A percentile compares a stretch with the other conserved stretches of the same genome.
Evolutionary conservation across 2,329 filamentous ascomycete genomes (phyloP).

Genomic region (Colletotrichum noveboracense): DNA sequence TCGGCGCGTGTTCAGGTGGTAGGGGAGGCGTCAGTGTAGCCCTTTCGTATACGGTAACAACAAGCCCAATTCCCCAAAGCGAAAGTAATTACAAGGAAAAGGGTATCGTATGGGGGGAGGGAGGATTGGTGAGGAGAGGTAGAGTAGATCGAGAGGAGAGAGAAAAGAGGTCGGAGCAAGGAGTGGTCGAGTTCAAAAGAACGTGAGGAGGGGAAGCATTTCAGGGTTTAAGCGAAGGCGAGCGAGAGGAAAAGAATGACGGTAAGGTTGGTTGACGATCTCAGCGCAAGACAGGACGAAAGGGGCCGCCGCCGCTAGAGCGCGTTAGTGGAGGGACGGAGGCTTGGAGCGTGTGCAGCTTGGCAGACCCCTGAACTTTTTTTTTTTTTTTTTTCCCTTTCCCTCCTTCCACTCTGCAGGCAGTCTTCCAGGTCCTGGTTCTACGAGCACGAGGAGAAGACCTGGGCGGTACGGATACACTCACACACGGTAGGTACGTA

Average conservation of each 20-base stretch:
- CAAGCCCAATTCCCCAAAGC: conserved; percentile 6
- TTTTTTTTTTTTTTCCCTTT: conserved; percentile 2
- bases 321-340: conserved; percentile 14
- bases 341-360: conserved; percentile 3
- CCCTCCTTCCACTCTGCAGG: not conserved
- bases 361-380: conserved; percentile 10
- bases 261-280: conserved; percentile 12
- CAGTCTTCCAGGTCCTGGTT: not conserved
- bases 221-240: conserved; percentile 20
- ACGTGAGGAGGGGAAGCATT: conserved; percentile 18
- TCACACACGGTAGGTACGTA: not conserved
- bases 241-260: conserved; percentile 1
- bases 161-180: conserved; percentile 6
- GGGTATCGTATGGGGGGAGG: conserved; percentile 2
- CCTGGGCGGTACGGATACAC: not conserved
- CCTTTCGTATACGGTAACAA: not conserved
- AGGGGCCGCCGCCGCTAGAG: conserved; percentile 11
- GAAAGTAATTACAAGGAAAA: conserved; percentile 22
- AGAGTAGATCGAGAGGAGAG: conserved; percentile 5
- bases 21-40: not conserved
- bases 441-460: not conserved
- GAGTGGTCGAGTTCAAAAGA: conserved; percentile 20
- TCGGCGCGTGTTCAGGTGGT: not conserved
- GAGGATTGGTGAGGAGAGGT: not conserved
- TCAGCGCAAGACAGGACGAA: conserved; percentile 11